phyloP scores from a whole-genome alignment of 1,284 basidiomycete genomes.

The Apiotrichum siamense region DNA sequence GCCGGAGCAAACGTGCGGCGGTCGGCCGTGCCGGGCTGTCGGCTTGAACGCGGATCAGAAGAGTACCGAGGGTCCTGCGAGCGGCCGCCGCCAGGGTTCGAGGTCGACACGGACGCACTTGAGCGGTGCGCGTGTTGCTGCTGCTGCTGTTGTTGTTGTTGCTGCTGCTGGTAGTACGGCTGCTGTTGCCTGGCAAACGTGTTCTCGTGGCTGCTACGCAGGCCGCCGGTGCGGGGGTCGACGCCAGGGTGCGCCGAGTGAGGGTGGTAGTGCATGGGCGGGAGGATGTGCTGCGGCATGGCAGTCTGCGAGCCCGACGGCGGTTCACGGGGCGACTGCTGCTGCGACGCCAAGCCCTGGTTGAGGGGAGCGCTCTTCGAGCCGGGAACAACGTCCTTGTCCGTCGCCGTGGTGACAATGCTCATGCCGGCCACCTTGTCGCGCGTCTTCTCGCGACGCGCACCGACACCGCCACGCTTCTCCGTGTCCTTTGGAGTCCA shows the following conservation, averaged over 20 bases:
- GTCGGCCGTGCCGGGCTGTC: slow-evolving; percentile 18
- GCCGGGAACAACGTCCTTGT: slow-evolving; percentile 35
- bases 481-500: slow-evolving; percentile 39
- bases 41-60: slow-evolving; percentile 4
- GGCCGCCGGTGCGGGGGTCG: slow-evolving; percentile 35
- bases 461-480: slow-evolving; percentile 32
- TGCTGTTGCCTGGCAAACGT: slow-evolving; percentile 35
- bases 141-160: slow-evolving; percentile 9
- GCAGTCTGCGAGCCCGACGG: slow-evolving; percentile 37
- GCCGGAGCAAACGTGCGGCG: slow-evolving; percentile 27
- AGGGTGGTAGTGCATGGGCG: slow-evolving; percentile 22
- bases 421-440: slow-evolving; percentile 43
- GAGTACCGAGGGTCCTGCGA: slow-evolving; percentile 10
- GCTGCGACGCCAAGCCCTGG: slow-evolving; percentile 36
- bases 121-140: slow-evolving; percentile 6
- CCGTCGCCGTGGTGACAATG: slow-evolving; percentile 31
- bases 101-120: slow-evolving; percentile 2
- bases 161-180: slow-evolving; percentile 19
- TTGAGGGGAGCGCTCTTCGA: slow-evolving; percentile 43
- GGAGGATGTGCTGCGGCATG: slow-evolving; percentile 32
- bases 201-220: slow-evolving; percentile 25
- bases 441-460: slow-evolving; percentile 40
- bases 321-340: slow-evolving; percentile 35
- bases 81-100: not conserved
- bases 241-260: slow-evolving; percentile 20